Evolutionary conservation across 1,284 basidiomycete species (phyloP).

Genomic region (Rhodotorula sp.): DNA sequence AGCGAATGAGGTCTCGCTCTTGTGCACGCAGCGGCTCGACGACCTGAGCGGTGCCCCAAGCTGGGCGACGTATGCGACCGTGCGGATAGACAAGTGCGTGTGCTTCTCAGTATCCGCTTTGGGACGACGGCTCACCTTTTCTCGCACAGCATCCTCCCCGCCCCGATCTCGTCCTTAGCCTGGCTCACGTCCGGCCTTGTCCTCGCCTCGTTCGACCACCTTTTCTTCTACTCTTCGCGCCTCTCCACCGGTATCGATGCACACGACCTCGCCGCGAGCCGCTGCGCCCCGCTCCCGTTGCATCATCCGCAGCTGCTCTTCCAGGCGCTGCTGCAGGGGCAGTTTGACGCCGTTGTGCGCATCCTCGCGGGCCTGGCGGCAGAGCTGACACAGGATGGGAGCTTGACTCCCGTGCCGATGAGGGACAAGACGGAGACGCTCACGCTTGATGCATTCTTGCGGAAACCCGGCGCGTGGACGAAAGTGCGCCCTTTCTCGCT

Average conservation of each 20-base stretch:
- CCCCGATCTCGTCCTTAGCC: constrained; percentile 78
- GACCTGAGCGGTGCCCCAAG: constrained; percentile 8
- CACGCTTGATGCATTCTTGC: constrained; percentile 23
- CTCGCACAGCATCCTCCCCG: constrained; percentile 66
- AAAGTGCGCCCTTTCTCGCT: no score
- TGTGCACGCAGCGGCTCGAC: constrained; percentile 22
- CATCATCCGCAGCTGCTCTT: constrained; percentile 88
- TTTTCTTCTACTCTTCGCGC: constrained; percentile 63
- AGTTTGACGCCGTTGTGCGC: constrained; percentile 78
- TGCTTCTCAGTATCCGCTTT: background rate
- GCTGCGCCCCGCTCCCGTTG: constrained; percentile 74
- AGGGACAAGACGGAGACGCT: constrained; percentile 8
- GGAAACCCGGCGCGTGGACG: background rate
- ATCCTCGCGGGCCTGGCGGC: constrained; percentile 53
- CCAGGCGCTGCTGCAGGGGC: constrained; percentile 88
- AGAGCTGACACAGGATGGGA: constrained; percentile 33
- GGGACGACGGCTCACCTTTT: background rate
- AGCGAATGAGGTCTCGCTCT: constrained; percentile 9
- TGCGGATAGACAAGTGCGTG: constrained; percentile 12
- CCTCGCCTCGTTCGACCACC: constrained; percentile 71
- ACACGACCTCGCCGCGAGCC: constrained; percentile 45
- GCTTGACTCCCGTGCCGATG: constrained; percentile 14
- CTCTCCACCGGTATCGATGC: constrained; percentile 53
- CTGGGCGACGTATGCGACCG: constrained; percentile 16
- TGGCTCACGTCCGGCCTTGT: constrained; percentile 73